Base-by-base conservation (phyloP, 192 early-diverging fungal species). In the Cladochytrium replicatum region DNA sequence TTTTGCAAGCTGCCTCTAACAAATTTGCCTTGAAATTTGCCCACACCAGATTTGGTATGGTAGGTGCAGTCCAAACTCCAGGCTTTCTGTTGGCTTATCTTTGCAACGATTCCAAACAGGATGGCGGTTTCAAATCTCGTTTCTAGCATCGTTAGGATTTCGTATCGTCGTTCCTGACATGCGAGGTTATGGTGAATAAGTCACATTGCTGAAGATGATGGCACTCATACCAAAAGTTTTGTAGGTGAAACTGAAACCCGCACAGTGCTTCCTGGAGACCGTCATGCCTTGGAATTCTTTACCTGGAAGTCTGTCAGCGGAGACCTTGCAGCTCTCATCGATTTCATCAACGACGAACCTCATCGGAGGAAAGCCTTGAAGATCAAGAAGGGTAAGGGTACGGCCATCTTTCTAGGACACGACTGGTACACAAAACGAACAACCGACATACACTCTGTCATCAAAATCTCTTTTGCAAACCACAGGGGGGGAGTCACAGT, bases 391-490 rank as follows among this genome's bases (percentile, higher is more conserved):
- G 56, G 60, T 17, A 32, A 43, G 17, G 37, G 24, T 6, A 74
- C 64, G n/a, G 74, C 72, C 7, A 69, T 74, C 4, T 63, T 77
- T 21, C 41, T 82, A 23, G 82, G 76, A n/a, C 84, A 86, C 43
- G 82, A 86, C 58, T 86, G 80, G 81, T n/a, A n/a, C n/a, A n/a
- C n/a, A n/a, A n/a, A n/a, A n/a, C n/a, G n/a, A n/a, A n/a, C n/a
- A n/a, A n/a, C n/a, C n/a, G 29, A 41, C 27, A 19, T 22, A 17
- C 43, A 2, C 24, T 38, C 7, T 32, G n/a, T n/a, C n/a, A n/a
- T n/a, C n/a, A n/a, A n/a, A n/a, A n/a, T n/a, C n/a, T n/a, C n/a
- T n/a, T n/a, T n/a, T n/a, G n/a, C n/a, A n/a, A n/a, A n/a, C n/a
- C n/a, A n/a, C n/a, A 52, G 47, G 32, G 81, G 83, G 41, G 78